Percentiles rank a stretch among this genome's conserved stretches.
Evolutionary conservation across 2,329 filamentous ascomycete species (phyloP).

Genomic region (Leptographium galeiforme): DNA sequence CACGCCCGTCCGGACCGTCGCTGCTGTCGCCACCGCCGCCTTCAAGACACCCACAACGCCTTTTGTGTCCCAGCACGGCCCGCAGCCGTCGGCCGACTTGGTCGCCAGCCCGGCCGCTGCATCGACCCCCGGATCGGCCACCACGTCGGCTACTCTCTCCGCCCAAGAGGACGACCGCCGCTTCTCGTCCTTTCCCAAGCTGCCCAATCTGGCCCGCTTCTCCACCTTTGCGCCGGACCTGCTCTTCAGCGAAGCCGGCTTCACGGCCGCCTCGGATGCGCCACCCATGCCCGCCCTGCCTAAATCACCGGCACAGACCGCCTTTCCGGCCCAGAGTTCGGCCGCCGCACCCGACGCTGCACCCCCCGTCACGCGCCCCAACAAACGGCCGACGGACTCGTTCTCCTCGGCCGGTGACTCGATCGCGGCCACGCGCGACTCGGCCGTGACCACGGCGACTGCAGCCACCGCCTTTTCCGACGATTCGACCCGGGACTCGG

Average conservation of each 20-base stretch:
- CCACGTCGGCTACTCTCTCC: too few relatives aligned
- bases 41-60: neutral
- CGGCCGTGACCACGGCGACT: constrained; percentile 3
- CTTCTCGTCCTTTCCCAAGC: constrained; percentile 39
- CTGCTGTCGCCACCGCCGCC: neutral
- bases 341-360: neutral
- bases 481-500: constrained; percentile 3
- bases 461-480: constrained; percentile 1
- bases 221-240: constrained; percentile 48
- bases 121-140: neutral
- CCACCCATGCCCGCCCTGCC: constrained; percentile 14
- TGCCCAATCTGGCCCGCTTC: constrained; percentile 44
- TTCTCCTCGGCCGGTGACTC: constrained; percentile 1
- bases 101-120: neutral
- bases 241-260: constrained; percentile 26
- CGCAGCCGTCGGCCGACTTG: neutral
- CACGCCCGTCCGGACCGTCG: neutral
- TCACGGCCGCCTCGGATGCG: constrained; percentile 10
- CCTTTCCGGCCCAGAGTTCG: neutral
- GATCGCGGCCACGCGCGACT: constrained; percentile 1
- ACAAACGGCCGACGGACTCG: neutral
- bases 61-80: neutral
- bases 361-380: neutral
- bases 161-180: constrained; percentile 11
- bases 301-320: neutral